Conservation (phyloP, 768 basidiomycete genomes). For the Mycena galopus region DNA sequence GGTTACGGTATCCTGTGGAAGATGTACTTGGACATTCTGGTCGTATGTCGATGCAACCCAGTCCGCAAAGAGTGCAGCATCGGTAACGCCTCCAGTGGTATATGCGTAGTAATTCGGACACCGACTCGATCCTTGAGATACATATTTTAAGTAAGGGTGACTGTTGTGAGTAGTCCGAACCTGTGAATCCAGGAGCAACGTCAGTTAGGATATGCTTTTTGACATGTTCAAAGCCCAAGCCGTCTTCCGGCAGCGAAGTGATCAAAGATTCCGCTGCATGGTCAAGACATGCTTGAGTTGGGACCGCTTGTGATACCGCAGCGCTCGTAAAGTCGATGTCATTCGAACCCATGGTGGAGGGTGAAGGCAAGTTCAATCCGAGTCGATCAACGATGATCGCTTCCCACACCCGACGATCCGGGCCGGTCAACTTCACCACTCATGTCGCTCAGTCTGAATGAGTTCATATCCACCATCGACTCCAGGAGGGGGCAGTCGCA, state of each 20-base stretch:
- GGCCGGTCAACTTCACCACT: too few relatives aligned
- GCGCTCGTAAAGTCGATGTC: constrained; percentile 17
- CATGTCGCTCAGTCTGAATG: constrained; percentile 29
- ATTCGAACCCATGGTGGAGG: neutral
- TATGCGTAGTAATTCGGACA: constrained; percentile 31
- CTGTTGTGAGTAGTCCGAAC: neutral
- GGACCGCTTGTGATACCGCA: constrained; percentile 21
- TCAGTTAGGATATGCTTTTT: constrained; percentile 32
- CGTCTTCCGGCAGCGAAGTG: constrained; percentile 16
- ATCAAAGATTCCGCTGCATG: constrained; percentile 25
- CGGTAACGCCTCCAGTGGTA: constrained; percentile 32
- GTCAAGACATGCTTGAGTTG: constrained; percentile 2
- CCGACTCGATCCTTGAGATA: constrained; percentile 10
- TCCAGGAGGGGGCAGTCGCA: neutral
- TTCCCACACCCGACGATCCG: too few relatives aligned
- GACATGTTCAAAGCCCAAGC: constrained; percentile 24
- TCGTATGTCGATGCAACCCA: constrained; percentile 32
- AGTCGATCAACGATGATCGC: neutral
- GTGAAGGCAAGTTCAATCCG: neutral
- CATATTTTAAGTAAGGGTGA: neutral
- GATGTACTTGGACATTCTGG: constrained; percentile 33
- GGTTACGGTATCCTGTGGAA: constrained; percentile 29
- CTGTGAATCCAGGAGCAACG: constrained; percentile 30
- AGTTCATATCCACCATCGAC: constrained; percentile 17
- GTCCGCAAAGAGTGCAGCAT: constrained; percentile 31